Evolutionary conservation across 345 rosid species (phyloP), one percentile per base, ranked within the genome.

Genomic region (Gossypioides kirkii): DNA sequence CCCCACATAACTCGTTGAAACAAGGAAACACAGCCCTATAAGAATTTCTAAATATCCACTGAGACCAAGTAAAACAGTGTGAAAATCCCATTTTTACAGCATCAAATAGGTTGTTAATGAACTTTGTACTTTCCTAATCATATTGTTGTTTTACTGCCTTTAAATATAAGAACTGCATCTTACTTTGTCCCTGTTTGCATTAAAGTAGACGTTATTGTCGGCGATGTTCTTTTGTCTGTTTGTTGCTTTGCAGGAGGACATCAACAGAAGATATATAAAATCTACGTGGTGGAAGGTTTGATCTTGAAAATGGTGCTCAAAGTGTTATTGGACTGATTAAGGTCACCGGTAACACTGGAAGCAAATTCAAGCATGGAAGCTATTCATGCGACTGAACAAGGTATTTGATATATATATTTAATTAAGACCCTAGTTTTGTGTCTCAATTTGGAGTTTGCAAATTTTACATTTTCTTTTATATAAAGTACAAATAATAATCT

Each of bases 361-460:
- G 97, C 70, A 94, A 6, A 90, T 82, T 91, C 91, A 2, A 94
- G 97, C 1, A 79, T 89, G 71, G 94, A 94, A 83, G 98, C 97
- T 0, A 89, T 89, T 62, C 96, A 89, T 67, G 97, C 96, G 10
- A 90, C 94, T 17, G 96, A 90, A 70, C 94, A 87, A 82, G 96
- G 97, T 42, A 90, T 91, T 32, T 1, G 5, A 5, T 32, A 32
- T 5, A 32, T 32, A 5, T 32, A 32, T 32, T 32, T 32, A 32
- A 32, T 67, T 4, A 45, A 50, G 42, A 18, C 12, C 43, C 12
- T 13, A 6, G 60, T 67, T 10, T 22, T 45, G 23, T 49, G 25
- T n/a, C 43, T 6, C 9, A 25, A 38, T 38, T 73, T 47, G n/a
- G 9, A 49, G 70, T 22, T 38, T 62, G 47, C n/a, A 8, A 28